phyloP scores from a whole-genome alignment of 441 rosid genomes.

The Brassica hybrid region DNA sequence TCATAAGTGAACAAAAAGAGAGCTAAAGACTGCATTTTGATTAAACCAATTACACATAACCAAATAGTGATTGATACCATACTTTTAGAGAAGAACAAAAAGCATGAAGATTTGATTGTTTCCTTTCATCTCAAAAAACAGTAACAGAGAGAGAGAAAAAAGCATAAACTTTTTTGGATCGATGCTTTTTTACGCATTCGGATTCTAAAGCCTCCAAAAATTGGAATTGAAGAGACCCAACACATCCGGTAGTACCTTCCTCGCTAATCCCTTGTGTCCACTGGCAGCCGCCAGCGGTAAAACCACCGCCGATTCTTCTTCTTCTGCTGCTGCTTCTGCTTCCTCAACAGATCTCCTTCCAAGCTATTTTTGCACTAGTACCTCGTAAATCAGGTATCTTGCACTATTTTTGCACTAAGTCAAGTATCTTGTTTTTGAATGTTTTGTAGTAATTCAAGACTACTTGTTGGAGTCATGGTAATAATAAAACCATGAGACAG shows the following conservation, averaged over 20 bases:
- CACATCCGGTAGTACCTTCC: constrained; percentile 94
- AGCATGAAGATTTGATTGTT: constrained; percentile 14
- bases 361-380: no score
- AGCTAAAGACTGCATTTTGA: neutral
- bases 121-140: neutral
- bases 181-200: constrained; percentile 61
- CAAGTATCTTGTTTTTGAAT: constrained; percentile 22
- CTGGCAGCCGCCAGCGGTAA: constrained; percentile 29
- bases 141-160: neutral
- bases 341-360: no score
- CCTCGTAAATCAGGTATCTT: no score
- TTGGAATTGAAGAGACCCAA: constrained; percentile 76
- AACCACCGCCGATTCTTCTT: constrained; percentile 26
- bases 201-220: constrained; percentile 90
- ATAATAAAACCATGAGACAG: constrained; percentile 29
- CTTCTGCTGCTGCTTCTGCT: neutral
- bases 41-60: constrained; percentile 17
- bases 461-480: constrained; percentile 30
- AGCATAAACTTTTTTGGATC: constrained; percentile 1
- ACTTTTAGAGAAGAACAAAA: constrained; percentile 2
- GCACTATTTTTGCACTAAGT: no score
- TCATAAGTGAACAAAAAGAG: neutral
- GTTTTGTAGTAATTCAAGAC: constrained; percentile 26
- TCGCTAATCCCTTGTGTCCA: constrained; percentile 69
- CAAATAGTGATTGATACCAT: neutral